Conservation (phyloP, 148 eudicot species). For the Diospyros kaki region DNA sequence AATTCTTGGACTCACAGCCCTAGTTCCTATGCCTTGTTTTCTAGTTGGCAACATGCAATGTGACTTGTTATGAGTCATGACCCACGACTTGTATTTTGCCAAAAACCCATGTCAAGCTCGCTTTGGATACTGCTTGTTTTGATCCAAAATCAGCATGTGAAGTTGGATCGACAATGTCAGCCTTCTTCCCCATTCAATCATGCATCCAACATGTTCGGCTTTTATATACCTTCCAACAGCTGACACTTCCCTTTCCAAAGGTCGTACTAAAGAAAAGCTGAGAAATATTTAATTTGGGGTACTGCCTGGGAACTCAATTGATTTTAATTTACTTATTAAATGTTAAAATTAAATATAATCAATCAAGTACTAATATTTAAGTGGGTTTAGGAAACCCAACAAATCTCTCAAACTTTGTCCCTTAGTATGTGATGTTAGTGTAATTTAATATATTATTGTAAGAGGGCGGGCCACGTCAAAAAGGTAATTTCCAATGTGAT, state of each 20-base stretch:
- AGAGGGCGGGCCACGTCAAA: too few relatives aligned
- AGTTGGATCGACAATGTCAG: background rate
- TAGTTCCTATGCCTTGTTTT: conserved; percentile 10
- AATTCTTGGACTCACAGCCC: background rate
- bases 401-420: too few relatives aligned
- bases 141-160: background rate
- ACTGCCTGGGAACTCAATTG: too few relatives aligned
- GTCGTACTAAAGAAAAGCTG: background rate
- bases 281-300: too few relatives aligned
- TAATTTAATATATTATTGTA: too few relatives aligned
- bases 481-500: too few relatives aligned
- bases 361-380: too few relatives aligned
- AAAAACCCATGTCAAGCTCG: conserved; percentile 8
- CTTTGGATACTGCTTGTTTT: background rate
- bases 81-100: conserved; percentile 7
- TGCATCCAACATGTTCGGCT: conserved; percentile 14
- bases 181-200: conserved; percentile 14
- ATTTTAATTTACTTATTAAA: too few relatives aligned
- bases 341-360: too few relatives aligned
- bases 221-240: background rate
- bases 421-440: too few relatives aligned
- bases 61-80: background rate
- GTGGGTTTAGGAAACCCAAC: too few relatives aligned
- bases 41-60: conserved; percentile 8
- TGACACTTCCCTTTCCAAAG: background rate